Evolutionary conservation across 2,329 filamentous ascomycete species (phyloP).

Genomic region (Colletotrichum aenigma): DNA sequence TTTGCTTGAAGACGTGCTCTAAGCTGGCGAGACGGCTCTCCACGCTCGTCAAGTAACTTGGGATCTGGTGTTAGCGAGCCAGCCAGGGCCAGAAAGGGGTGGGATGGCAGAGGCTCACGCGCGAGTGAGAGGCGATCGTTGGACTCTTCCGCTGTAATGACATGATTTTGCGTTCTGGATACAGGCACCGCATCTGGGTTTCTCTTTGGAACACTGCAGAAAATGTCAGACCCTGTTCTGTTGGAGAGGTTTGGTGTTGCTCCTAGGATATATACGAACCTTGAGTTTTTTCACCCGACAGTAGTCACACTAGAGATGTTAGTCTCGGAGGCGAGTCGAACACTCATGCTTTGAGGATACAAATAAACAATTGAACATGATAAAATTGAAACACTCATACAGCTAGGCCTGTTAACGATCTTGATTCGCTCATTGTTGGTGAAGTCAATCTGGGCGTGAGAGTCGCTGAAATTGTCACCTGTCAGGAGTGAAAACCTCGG

Average conservation of each 20-base stretch:
- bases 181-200: slow-evolving; percentile 27
- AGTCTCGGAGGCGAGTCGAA: not conserved
- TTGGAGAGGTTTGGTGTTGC: not conserved
- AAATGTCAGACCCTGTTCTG: not conserved
- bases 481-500: not conserved
- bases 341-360: not conserved
- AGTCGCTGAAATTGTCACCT: not conserved
- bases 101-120: slow-evolving; percentile 20
- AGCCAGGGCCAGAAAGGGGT: not conserved
- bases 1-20: slow-evolving; percentile 23
- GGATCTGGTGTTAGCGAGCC: not conserved
- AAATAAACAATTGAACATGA: not conserved
- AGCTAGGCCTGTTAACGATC: not conserved
- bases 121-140: slow-evolving; percentile 28
- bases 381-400: not conserved
- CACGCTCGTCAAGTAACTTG: slow-evolving; percentile 27
- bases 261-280: not conserved
- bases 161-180: slow-evolving; percentile 24
- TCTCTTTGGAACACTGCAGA: slow-evolving; percentile 28
- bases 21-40: slow-evolving; percentile 24
- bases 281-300: slow-evolving; percentile 26
- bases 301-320: slow-evolving; percentile 20
- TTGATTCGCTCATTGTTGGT: not conserved
- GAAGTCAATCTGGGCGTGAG: not conserved
- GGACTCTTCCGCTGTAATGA: slow-evolving; percentile 29